Conservation (phyloP, 441 rosid genomes). For the Corymbia citriodora region DNA sequence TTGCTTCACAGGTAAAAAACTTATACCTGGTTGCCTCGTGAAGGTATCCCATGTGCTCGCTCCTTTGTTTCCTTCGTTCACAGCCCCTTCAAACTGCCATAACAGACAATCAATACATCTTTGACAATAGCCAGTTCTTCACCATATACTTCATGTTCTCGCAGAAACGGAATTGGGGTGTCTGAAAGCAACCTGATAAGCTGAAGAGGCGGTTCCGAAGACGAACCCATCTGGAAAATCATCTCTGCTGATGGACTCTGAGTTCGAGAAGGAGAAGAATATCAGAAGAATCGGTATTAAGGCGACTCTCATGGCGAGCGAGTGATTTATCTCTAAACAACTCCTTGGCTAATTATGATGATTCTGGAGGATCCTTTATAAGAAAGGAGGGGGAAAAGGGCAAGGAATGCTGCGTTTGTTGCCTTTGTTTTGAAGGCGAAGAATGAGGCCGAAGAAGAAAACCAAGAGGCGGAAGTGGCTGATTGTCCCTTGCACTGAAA, state of each 20-base stretch:
- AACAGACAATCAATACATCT: not conserved
- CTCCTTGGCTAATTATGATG: not conserved
- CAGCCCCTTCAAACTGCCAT: slow-evolving; percentile 84
- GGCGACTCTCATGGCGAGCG: slow-evolving; percentile 8
- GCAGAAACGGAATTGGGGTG: not conserved
- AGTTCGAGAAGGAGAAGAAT: slow-evolving; percentile 8
- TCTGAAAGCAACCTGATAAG: slow-evolving; percentile 59
- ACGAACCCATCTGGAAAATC: slow-evolving; percentile 71
- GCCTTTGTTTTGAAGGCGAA: slow-evolving; percentile 20
- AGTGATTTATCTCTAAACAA: not conserved
- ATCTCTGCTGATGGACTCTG: slow-evolving; percentile 52
- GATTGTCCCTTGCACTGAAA: not conserved
- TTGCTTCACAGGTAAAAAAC: not conserved
- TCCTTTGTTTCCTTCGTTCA: slow-evolving; percentile 79
- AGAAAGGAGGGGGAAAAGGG: not conserved
- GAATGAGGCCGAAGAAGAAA: slow-evolving; percentile 7
- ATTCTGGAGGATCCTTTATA: not conserved
- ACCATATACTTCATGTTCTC: not conserved
- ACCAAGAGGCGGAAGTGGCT: not conserved
- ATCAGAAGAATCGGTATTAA: slow-evolving; percentile 7
- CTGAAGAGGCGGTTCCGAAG: slow-evolving; percentile 91
- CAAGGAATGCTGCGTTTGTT: not conserved
- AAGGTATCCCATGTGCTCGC: slow-evolving; percentile 86
- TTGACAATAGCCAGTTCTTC: not conserved
- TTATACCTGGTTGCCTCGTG: slow-evolving; percentile 59